Evolutionary conservation across 1,284 basidiomycete species (phyloP), one percentile per base, ranked within the genome.

Genomic region (Pseudozyma tsukubaensis): DNA sequence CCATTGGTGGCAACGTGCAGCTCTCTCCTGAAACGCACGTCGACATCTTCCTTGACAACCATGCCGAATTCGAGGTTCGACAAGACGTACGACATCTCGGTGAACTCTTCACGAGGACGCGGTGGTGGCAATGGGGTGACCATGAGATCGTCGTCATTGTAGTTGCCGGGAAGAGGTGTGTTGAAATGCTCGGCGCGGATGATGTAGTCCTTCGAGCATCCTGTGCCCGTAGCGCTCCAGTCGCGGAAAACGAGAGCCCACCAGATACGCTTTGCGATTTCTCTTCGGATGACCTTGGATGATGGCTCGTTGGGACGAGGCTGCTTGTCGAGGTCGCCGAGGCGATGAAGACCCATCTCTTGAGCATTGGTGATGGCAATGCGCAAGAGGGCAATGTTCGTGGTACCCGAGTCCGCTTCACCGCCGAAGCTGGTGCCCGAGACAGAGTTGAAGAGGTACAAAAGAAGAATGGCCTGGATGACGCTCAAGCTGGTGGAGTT

Each of bases 241-340:
- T 83, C 82, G n/a, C 59, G 58, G 57, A 74, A 71, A 37, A 79
- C 76, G 19, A 83, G 74, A 13, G 71, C 58, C 78, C 79, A 82
- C 82, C 82, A 83, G 47, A 83, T 76, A 12, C 82, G 76, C 51
- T 78, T 80, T 14, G 74, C 80, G 14, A 83, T 77, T 66, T 83
- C 79, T 29, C 76, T 64, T 11, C 78, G 73, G 16, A 83, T 69
- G 16, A 64, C 48, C 44, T 74, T 70, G 40, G 69, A 74, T 11
- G 70, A 59, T 11, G 65, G 57, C 55, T 80, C 79, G 54, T 65
- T 63, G 24, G 69, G 47, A 18, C 53, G 68, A 0, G 69, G 77
- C 66, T 73, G 76, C 52, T 74, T 77, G 56, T 73, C 70, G n/a
- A 64, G 53, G 43, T 78, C 74, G 45, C 81, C 81, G 19, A 83